A percentile compares a stretch with the other conserved stretches of the same genome.
Evolutionary conservation across 345 rosid species (phyloP).

Genomic region (Ailanthus altissimus): DNA sequence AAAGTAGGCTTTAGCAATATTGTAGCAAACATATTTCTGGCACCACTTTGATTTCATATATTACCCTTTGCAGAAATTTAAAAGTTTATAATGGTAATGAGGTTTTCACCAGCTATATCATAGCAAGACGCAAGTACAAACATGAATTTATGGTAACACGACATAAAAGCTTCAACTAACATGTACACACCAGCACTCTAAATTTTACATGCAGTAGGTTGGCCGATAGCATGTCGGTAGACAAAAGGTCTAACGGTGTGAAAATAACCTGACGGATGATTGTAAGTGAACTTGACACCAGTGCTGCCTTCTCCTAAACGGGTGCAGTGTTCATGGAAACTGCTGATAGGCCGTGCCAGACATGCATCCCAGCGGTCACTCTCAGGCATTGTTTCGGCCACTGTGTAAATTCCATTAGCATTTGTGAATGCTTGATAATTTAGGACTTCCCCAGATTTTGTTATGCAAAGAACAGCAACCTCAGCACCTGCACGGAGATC

Average conservation of each 20-base stretch:
- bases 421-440: slow-evolving; percentile 95
- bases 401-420: slow-evolving; percentile 73
- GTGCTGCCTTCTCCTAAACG: slow-evolving; percentile 54
- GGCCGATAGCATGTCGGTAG: slow-evolving; percentile 60
- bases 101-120: neutral
- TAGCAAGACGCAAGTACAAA: neutral
- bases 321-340: slow-evolving; percentile 80
- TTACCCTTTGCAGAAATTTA: neutral
- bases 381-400: slow-evolving; percentile 97
- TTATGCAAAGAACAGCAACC: slow-evolving; percentile 96
- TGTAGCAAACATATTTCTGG: neutral
- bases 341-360: slow-evolving; percentile 81
- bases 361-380: slow-evolving; percentile 97
- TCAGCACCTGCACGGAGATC: slow-evolving; percentile 70
- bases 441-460: slow-evolving; percentile 86
- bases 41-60: neutral
- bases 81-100: neutral
- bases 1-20: neutral
- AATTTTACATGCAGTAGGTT: slow-evolving; percentile 54
- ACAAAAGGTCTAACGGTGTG: slow-evolving; percentile 74
- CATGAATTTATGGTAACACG: neutral
- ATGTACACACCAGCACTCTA: neutral
- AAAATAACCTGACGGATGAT: slow-evolving; percentile 74
- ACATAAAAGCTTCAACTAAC: neutral
- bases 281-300: slow-evolving; percentile 80